A percentile compares a stretch with the other conserved stretches of the same genome.
These are phyloP conservation scores for Podospora comata DNA, from an alignment of 495 filamentous ascomycete species.

Conservation along the genomic window DNA sequence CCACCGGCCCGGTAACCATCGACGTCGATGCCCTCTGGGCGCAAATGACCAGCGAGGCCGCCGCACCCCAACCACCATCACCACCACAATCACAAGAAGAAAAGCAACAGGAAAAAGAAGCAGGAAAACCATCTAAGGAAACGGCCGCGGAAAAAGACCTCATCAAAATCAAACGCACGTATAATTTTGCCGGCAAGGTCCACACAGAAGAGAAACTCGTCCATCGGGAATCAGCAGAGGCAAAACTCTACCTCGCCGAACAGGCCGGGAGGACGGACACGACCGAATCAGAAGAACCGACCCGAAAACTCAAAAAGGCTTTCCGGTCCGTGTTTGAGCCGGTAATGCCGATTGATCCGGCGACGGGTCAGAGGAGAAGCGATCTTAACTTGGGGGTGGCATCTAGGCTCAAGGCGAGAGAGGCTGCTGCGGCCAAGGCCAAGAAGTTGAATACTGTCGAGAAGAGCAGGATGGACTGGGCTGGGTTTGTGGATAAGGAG, in stretches of 20 bases:
- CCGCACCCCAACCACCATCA: slow-evolving; percentile 5
- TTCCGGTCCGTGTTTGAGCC: slow-evolving; percentile 83
- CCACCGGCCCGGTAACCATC: slow-evolving; percentile 67
- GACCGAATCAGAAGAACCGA: slow-evolving; percentile 29
- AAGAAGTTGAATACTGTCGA: slow-evolving; percentile 94
- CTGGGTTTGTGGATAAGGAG: slow-evolving; percentile 84
- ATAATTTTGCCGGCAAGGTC: slow-evolving; percentile 85
- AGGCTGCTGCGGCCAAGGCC: slow-evolving; percentile 51
- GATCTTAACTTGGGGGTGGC: slow-evolving; percentile 51
- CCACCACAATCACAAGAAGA: slow-evolving; percentile 24
- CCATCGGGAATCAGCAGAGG: slow-evolving; percentile 74
- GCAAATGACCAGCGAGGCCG: slow-evolving; percentile 59
- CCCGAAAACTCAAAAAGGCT: slow-evolving; percentile 64
- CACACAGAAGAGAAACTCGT: slow-evolving; percentile 82
- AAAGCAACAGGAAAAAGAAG: neutral
- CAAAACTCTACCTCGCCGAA: slow-evolving; percentile 66
- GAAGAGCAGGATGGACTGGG: slow-evolving; percentile 94
- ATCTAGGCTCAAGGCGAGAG: slow-evolving; percentile 38
- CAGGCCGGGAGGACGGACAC: slow-evolving; percentile 24
- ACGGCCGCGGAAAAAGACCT: slow-evolving; percentile 36
- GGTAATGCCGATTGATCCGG: slow-evolving; percentile 43
- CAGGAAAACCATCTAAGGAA: neutral
- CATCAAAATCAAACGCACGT: slow-evolving; percentile 82
- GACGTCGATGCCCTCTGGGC: slow-evolving; percentile 91
- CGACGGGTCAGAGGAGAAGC: slow-evolving; percentile 32